Conservation (phyloP, 768 basidiomycete genomes). For the Boletus patriciae region DNA sequence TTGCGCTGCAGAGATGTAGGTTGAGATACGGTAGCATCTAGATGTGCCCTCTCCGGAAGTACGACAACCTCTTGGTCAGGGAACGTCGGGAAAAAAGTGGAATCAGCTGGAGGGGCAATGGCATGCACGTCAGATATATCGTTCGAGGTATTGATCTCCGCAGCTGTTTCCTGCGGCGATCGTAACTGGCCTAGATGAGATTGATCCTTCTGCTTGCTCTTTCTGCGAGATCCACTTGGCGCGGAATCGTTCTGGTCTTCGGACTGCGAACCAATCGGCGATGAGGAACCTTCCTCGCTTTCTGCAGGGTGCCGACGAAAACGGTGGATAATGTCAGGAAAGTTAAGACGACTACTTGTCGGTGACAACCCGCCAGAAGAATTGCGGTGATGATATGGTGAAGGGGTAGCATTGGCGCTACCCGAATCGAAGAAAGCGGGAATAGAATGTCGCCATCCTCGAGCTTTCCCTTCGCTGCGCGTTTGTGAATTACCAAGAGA, state of each 20-base stretch:
- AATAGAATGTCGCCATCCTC: constrained; percentile 30
- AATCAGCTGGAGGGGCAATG: constrained; percentile 4
- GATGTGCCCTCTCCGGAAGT: not conserved
- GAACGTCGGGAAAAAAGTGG: not conserved
- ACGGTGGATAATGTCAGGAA: constrained; percentile 39
- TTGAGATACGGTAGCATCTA: not conserved
- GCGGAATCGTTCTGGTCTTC: constrained; percentile 38
- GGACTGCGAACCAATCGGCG: constrained; percentile 46
- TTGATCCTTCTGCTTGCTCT: constrained; percentile 18
- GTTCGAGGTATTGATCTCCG: constrained; percentile 10
- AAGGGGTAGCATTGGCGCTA: constrained; percentile 40
- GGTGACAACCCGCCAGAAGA: constrained; percentile 41
- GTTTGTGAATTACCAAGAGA: constrained; percentile 48
- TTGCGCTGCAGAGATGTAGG: not conserved
- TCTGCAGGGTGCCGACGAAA: constrained; percentile 36
- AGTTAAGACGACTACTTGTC: constrained; percentile 42
- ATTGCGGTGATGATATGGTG: constrained; percentile 27
- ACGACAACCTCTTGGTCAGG: constrained; percentile 5
- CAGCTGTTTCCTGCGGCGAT: constrained; percentile 12
- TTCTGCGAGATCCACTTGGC: constrained; percentile 14
- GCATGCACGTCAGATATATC: constrained; percentile 7
- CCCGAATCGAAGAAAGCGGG: constrained; percentile 28
- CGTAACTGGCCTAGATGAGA: constrained; percentile 28
- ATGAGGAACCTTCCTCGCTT: constrained; percentile 51
- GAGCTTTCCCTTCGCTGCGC: constrained; percentile 40